Evolutionary conservation across 2,329 filamentous ascomycete genomes (phyloP), one percentile per base, ranked within the genome.

Genomic region (Celoporthe dispersa): DNA sequence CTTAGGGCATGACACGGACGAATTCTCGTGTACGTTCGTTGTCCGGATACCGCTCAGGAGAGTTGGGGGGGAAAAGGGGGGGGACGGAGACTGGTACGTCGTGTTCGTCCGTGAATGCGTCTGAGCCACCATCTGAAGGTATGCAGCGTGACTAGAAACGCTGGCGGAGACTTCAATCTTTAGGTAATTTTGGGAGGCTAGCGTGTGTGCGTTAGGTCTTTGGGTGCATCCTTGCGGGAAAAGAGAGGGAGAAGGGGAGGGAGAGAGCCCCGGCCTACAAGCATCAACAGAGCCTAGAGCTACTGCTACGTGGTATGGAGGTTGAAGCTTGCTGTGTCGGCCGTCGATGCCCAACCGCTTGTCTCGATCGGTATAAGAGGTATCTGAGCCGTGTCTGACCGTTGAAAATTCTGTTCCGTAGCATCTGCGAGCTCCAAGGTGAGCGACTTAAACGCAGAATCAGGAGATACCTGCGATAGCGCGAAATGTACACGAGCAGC

Each of bases 261-360:
- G 31, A 16, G 11, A 12, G 8, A 28, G 31, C 57, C 8, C 57
- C 16, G 22, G 57, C 8, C 57, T 14, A 22, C 22, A 37, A 37
- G 22, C 57, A 25, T 60, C 57, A n/a, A 37, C 57, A 48, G 8
- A 35, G 33, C 22, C 37, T 33, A 8, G 57, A 19, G 33, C 57
- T 60, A 60, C 44, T 48, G 44, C 44, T 48, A n/a, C 44, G 22
- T 48, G n/a, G 44, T 48, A n/a, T n/a, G 44, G 44, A 48, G 19
- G 19, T 60, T 60, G 22, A 60, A 60, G 57, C 57, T 60, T 60
- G 57, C 28, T 60, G 22, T 33, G 57, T 67, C n/a, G 60, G 51
- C 48, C 44, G 62, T 73, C 68, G 73, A 71, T 73, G 72, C 71
- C 74, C 73, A 73, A 73, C 68, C 70, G 72, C 70, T 70, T 64